phyloP scores from a whole-genome alignment of 169 alveolate genomes.

The Eimeria praecox region DNA sequence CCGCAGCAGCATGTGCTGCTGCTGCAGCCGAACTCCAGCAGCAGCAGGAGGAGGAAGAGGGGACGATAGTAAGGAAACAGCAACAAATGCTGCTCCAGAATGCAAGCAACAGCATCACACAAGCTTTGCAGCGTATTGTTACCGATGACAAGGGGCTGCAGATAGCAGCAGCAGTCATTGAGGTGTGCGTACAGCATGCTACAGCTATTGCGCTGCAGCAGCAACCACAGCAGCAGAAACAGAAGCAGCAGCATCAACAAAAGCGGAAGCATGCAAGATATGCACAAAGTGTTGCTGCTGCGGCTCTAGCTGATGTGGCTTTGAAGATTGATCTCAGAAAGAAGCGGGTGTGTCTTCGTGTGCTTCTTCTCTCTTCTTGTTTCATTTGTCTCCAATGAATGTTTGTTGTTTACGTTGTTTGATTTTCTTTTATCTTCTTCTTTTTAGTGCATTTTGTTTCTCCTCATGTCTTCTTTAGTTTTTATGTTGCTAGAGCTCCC shows the following conservation, averaged over 20 bases:
- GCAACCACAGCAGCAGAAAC: background rate
- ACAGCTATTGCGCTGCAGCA: slow-evolving; percentile 41
- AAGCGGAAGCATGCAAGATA: background rate
- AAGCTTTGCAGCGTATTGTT: slow-evolving; percentile 4
- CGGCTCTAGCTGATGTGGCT: slow-evolving; percentile 36
- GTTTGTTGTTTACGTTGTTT: background rate
- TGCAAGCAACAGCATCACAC: slow-evolving; percentile 43
- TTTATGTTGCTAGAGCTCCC: too few species aligned
- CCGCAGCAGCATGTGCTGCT: slow-evolving; percentile 47
- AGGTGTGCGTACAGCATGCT: slow-evolving; percentile 28
- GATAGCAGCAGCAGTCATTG: slow-evolving; percentile 53
- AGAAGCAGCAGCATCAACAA: slow-evolving; percentile 19
- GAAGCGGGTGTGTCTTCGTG: background rate
- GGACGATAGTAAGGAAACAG: background rate
- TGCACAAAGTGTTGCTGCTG: slow-evolving; percentile 48
- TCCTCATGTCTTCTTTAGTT: background rate
- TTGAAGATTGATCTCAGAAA: background rate
- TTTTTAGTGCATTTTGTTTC: background rate
- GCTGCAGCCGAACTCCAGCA: slow-evolving; percentile 63
- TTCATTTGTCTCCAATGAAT: background rate
- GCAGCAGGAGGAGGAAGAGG: slow-evolving; percentile 14
- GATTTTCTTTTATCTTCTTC: background rate
- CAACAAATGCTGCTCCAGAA: slow-evolving; percentile 52
- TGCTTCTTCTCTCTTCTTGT: background rate
- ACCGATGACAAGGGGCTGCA: slow-evolving; percentile 45